Evolutionary conservation across 1,284 basidiomycete genomes (phyloP), one percentile per base, ranked within the genome.

Genomic region (Ustilago esculenta): DNA sequence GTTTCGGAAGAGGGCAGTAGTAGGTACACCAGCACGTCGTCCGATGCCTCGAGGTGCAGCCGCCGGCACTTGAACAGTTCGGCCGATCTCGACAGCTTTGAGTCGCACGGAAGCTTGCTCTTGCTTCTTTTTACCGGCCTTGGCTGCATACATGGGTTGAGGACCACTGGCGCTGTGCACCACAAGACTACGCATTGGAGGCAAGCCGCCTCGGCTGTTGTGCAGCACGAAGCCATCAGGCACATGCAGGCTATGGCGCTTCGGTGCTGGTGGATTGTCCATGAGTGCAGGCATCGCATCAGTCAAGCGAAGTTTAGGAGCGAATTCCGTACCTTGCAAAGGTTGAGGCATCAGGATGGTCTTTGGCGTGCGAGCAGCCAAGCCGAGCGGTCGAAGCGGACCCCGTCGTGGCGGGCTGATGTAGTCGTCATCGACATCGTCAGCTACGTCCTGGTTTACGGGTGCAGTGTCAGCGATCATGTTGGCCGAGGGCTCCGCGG

Each of bases 1-100:
- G 37, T 81, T 81, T n/a, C 79, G 69, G 64, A 81, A 81, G 15
- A 81, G 72, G 0, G 77, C 77, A 1, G 79, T 81, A 14, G 70
- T 76, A 2, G 75, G 73, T 20, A 58, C 70, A n/a, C 73, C 72
- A 23, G 73, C 79, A 43, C 79, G 67, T 18, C 79, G 61, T 14
- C 79, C 78, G 27, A 81, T 76, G 5, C 73, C 73, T 7, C 50
- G 43, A 3, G 79, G 79, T 14, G 77, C 75, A 12, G 72, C 58
- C 0, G 68, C 65, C 2, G 79, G 79, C 18, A 72, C 59, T 18
- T 72, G 68, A 0, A 72, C 55, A 0, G 53, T 61, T 15, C 67
- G 27, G 24, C 45, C 57, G 2, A 71, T 61, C 29, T 71, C 57
- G 37, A 72, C 53, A 9, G 59, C 55, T 43, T 69, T 73, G 49